Evolutionary conservation across 2,329 filamentous ascomycete species (phyloP).

Genomic region (Mycosphaerelloides madeirae): DNA sequence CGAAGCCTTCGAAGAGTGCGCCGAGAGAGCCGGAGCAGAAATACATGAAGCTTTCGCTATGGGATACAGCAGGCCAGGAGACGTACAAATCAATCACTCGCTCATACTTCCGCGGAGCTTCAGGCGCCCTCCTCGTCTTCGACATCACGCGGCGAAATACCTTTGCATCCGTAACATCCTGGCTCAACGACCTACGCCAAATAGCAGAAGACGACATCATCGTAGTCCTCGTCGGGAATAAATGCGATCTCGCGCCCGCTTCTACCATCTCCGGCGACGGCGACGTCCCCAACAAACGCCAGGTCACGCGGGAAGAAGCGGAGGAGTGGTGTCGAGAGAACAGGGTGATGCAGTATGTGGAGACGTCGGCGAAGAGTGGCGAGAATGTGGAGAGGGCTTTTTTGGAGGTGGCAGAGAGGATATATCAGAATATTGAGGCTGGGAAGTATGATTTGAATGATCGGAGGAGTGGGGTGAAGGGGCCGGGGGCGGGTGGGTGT

Average conservation of each 20-base stretch:
- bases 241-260: constrained; percentile 68
- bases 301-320: constrained; percentile 78
- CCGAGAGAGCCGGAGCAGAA: constrained; percentile 46
- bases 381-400: constrained; percentile 93
- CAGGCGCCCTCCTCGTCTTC: constrained; percentile 79
- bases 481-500: constrained; percentile 50
- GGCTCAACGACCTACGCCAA: constrained; percentile 88
- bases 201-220: constrained; percentile 96
- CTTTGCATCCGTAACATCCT: constrained; percentile 83
- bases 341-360: constrained; percentile 86
- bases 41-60: constrained; percentile 91
- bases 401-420: constrained; percentile 85
- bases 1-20: constrained; percentile 12
- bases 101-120: constrained; percentile 84
- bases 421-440: constrained; percentile 94
- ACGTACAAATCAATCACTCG: constrained; percentile 95
- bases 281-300: constrained; percentile 57
- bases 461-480: constrained; percentile 84
- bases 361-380: constrained; percentile 93
- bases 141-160: constrained; percentile 84
- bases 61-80: constrained; percentile 96
- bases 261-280: constrained; percentile 34
- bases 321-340: constrained; percentile 84
- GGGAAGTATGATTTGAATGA: constrained; percentile 94
- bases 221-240: constrained; percentile 92